phyloP scores from a whole-genome alignment of 805 yeast genomes.

The Pichia membranifaciens region DNA sequence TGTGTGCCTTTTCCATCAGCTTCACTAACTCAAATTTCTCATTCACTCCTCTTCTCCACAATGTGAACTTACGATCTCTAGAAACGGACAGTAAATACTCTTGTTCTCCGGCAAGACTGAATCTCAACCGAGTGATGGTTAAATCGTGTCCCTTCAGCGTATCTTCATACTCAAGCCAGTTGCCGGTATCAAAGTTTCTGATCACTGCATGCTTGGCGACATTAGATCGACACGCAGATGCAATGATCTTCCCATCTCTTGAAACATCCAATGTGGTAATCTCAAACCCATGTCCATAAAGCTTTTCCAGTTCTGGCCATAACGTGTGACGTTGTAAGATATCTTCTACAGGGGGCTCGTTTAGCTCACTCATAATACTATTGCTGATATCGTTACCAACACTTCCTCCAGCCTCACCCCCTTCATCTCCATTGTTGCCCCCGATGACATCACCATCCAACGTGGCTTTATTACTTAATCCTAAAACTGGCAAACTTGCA shows the following conservation, averaged over 20 bases:
- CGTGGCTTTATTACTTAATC: constrained; percentile 86
- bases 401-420: constrained; percentile 32
- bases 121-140: constrained; percentile 78
- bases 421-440: constrained; percentile 33
- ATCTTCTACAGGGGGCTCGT: constrained; percentile 79
- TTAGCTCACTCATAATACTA: constrained; percentile 42
- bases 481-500: constrained; percentile 89
- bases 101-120: constrained; percentile 56
- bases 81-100: constrained; percentile 63
- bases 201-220: constrained; percentile 79
- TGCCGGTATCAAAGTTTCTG: constrained; percentile 59
- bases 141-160: constrained; percentile 68
- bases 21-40: constrained; percentile 24
- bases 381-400: constrained; percentile 32
- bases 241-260: constrained; percentile 56
- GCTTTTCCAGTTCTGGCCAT: constrained; percentile 92
- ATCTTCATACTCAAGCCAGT: constrained; percentile 55
- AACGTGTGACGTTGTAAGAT: constrained; percentile 84
- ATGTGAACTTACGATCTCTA: constrained; percentile 79
- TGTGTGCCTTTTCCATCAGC: constrained; percentile 65
- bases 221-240: constrained; percentile 90
- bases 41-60: constrained; percentile 50
- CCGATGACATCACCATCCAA: constrained; percentile 39
- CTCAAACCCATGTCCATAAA: constrained; percentile 98
- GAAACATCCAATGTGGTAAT: constrained; percentile 72